Percentiles rank a stretch among this genome's conserved stretches.
Conservation (phyloP, 2,329 filamentous ascomycete genomes). For the Akanthomyces dipterigenus region DNA sequence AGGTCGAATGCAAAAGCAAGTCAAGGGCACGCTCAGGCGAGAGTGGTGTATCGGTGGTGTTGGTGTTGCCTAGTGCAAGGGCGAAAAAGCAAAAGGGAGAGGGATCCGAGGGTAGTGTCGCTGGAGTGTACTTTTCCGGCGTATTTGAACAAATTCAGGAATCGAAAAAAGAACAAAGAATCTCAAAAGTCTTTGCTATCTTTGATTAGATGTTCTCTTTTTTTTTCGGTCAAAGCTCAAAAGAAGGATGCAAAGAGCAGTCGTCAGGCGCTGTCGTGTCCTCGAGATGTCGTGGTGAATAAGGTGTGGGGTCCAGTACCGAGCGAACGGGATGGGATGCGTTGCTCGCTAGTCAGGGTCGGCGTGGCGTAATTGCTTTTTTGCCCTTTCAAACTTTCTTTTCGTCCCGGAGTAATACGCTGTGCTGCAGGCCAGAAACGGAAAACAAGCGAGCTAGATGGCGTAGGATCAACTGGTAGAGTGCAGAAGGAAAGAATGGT, state of each 20-base stretch:
- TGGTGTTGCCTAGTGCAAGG: neutral
- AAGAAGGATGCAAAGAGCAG: neutral
- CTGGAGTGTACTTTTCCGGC: neutral
- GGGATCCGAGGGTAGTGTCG: constrained; percentile 1
- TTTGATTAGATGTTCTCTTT: neutral
- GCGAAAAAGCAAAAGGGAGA: constrained; percentile 3
- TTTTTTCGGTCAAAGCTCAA: neutral
- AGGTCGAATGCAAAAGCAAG: neutral
- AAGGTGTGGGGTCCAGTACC: neutral
- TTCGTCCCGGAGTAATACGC: neutral
- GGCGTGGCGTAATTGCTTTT: neutral
- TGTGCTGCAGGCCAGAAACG: neutral
- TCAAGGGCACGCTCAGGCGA: neutral
- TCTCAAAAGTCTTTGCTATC: neutral
- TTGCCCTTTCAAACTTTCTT: neutral
- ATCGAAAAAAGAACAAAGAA: neutral
- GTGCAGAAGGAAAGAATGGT: neutral
- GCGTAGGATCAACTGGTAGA: neutral
- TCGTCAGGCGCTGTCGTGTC: neutral
- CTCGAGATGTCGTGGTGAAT: neutral
- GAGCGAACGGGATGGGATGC: neutral
- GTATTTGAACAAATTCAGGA: neutral
- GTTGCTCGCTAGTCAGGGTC: constrained; percentile 3
- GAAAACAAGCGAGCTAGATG: neutral
- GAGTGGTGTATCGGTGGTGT: neutral